These are phyloP conservation scores for Chlorella sp. DNA, from an alignment of 139 green algal species.

Conservation along the genomic window DNA sequence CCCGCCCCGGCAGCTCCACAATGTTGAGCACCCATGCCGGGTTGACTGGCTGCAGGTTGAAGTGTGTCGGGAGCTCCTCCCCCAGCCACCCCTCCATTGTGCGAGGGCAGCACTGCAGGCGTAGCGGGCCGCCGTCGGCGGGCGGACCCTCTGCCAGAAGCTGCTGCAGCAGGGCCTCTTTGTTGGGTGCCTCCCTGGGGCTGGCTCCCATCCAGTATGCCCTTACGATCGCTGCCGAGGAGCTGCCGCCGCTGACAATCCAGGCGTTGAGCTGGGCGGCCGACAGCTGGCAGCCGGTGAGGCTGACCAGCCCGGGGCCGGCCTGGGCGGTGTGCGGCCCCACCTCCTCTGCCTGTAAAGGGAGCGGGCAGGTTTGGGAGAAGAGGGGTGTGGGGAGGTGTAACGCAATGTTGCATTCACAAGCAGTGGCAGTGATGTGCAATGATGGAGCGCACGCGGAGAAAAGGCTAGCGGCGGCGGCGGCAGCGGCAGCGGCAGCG, in stretches of 20 bases:
- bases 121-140: neutral
- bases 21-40: slow-evolving; percentile 26
- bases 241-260: neutral
- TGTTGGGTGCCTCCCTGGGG: neutral
- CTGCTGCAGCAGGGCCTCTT: neutral
- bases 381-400: neutral
- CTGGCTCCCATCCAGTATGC: slow-evolving; percentile 13
- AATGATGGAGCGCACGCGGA: neutral
- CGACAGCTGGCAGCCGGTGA: neutral
- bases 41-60: slow-evolving; percentile 22
- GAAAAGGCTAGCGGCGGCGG: no score
- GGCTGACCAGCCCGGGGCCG: slow-evolving; percentile 3
- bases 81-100: neutral
- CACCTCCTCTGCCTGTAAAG: slow-evolving; percentile 8
- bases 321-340: neutral
- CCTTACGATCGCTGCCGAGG: neutral
- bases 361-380: neutral
- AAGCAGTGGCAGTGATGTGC: neutral
- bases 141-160: neutral
- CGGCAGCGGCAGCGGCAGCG: neutral
- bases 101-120: slow-evolving; percentile 15
- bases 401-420: neutral
- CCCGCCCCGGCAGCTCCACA: neutral
- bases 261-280: neutral
- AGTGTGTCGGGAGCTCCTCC: neutral